These are phyloP conservation scores for Gyrodon lividus DNA, from an alignment of 768 basidiomycete genomes.

Conservation along the genomic window DNA sequence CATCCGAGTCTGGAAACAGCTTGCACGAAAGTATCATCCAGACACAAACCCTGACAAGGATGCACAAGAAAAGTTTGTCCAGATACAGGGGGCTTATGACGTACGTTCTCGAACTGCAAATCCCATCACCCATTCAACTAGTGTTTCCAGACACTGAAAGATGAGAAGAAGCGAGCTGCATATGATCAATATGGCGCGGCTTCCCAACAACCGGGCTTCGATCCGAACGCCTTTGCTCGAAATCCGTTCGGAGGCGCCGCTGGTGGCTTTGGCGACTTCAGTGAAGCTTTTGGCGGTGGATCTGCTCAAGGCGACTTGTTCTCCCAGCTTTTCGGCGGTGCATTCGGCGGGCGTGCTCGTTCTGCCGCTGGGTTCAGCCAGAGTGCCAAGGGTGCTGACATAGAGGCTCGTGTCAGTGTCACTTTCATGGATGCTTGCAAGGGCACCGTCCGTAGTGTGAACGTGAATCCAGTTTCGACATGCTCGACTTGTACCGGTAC, in stretches of 20 bases:
- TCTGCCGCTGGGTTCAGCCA: conserved; percentile 45
- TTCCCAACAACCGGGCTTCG: conserved; percentile 92
- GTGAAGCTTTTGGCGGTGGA: conserved; percentile 50
- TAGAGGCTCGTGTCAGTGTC: conserved; percentile 74
- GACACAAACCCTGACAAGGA: conserved; percentile 93
- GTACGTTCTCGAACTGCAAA: conserved; percentile 45
- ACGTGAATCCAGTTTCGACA: conserved; percentile 76
- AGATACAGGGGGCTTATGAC: conserved; percentile 97
- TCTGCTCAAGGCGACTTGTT: conserved; percentile 67
- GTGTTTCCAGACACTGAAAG: conserved; percentile 74
- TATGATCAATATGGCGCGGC: conserved; percentile 93
- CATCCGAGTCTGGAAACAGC: conserved; percentile 45
- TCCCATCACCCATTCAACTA: conserved; percentile 18
- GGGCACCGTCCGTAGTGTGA: conserved; percentile 74
- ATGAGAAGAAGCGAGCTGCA: conserved; percentile 86
- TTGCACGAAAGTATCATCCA: conserved; percentile 97
- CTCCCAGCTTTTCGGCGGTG: conserved; percentile 77
- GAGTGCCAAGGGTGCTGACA: conserved; percentile 67
- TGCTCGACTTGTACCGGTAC: conserved; percentile 83
- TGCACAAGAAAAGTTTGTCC: conserved; percentile 90
- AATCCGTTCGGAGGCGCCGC: conserved; percentile 46
- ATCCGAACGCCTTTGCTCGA: conserved; percentile 78
- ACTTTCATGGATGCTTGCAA: conserved; percentile 95
- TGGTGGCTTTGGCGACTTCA: conserved; percentile 72
- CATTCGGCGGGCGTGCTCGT: conserved; percentile 50